Evolutionary conservation across 2,329 filamentous ascomycete genomes (phyloP), one percentile per base, ranked within the genome.

Genomic region (Acrocalymma vagum): DNA sequence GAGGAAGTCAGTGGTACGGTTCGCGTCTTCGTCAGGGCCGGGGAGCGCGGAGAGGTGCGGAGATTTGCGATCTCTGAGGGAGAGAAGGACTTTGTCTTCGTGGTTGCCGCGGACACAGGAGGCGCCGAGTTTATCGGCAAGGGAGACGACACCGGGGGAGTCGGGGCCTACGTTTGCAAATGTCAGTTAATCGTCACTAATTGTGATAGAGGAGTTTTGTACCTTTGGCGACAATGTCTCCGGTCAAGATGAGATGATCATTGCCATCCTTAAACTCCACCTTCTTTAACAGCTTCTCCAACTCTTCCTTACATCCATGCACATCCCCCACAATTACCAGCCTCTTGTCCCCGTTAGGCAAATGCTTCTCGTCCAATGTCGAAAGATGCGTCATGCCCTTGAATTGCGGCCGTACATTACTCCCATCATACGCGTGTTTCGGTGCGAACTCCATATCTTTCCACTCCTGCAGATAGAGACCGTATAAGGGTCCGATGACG

Each of bases 51-150:
- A 40, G 41, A 60, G 41, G 27, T 58, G 58, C 25, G 39, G 45
- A n/a, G 45, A 34, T 36, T 48, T 39, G 9, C 62, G 55, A 28
- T 77, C 68, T 18, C 76, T 74, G 46, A 84, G 81, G 1, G 84
- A 79, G 7, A 86, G 78, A n/a, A 97, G 78, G 14, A 96, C 78
- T 15, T 85, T 81, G 66, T 97, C 92, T 66, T 99, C 94, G 72
- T 96, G 89, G 71, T 96, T 96, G 13, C 94, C 94, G 34, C 93
- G 85, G 7, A 97, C 90, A 48, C 84, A 89, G 20, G 86, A 89
- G 15, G 93, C 92, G 34, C 82, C 81, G 24, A 93, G 72, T 10
- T 80, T 72, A 65, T 90, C 87, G 24, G 90, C 86, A 27, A 91
- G 77, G 42, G 87, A 82, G 31, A 97, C 78, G 1, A 96, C 89